Evolutionary conservation across 2,329 filamentous ascomycete species (phyloP).

Genomic region (Verticillium zaregamsianum): DNA sequence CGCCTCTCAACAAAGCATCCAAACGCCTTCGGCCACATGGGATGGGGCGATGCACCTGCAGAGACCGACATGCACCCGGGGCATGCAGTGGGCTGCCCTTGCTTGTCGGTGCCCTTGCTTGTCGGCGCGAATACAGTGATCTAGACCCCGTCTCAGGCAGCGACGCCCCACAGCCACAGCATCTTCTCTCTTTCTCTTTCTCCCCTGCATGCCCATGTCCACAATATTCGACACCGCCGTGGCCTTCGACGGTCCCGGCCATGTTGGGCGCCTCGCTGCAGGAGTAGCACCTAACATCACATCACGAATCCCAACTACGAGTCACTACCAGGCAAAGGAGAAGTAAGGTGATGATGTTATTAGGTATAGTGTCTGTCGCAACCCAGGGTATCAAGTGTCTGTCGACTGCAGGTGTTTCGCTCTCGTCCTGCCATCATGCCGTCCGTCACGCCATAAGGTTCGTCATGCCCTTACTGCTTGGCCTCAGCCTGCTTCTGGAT

Average conservation of each 20-base stretch:
- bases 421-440: background rate
- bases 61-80: background rate
- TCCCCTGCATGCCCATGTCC: background rate
- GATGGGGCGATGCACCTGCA: background rate
- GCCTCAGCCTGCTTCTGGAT: constrained; percentile 67
- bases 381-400: constrained; percentile 12
- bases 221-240: background rate
- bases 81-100: background rate
- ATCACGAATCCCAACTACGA: background rate
- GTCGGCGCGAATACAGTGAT: background rate
- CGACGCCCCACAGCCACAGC: background rate
- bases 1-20: background rate
- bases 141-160: background rate
- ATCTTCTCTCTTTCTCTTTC: background rate
- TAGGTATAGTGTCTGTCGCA: background rate
- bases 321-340: background rate
- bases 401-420: background rate
- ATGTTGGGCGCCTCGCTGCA: background rate
- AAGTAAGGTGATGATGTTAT: background rate
- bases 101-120: background rate
- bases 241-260: too few species aligned
- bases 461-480: constrained; percentile 12
- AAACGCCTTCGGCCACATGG: background rate
- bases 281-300: background rate
- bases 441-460: background rate